Evolutionary conservation across 2,329 filamentous ascomycete genomes (phyloP).

Genomic region (Exophiala aquamarina): DNA sequence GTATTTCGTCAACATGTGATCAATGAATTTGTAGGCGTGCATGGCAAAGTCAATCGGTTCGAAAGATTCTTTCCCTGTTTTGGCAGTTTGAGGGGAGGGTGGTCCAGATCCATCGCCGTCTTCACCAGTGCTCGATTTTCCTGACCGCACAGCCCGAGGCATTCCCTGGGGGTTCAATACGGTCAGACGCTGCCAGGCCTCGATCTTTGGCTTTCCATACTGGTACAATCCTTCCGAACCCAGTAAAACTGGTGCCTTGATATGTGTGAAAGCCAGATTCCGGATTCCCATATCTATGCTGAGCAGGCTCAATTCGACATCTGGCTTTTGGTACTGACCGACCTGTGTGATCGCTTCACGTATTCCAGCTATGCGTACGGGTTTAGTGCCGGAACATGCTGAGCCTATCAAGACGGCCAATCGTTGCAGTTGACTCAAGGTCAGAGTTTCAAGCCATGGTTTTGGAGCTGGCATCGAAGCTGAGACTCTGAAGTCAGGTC

Average conservation of each 20-base stretch:
- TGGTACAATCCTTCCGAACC: background rate
- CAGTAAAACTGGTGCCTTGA: slow-evolving; percentile 33
- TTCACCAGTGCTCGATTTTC: background rate
- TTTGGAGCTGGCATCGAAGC: background rate
- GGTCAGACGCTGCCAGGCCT: slow-evolving; percentile 43
- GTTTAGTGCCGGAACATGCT: slow-evolving; percentile 60
- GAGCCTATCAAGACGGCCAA: slow-evolving; percentile 63
- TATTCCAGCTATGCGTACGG: slow-evolving; percentile 54
- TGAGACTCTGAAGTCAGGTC: too few relatives aligned
- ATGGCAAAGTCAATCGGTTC: slow-evolving; percentile 54
- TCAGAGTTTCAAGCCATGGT: slow-evolving; percentile 44
- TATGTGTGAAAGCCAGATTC: slow-evolving; percentile 73
- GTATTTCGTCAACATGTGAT: slow-evolving; percentile 48
- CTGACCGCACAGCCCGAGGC: background rate
- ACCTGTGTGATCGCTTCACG: slow-evolving; percentile 35
- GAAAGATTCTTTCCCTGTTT: slow-evolving; percentile 46
- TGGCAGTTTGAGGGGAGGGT: slow-evolving; percentile 24
- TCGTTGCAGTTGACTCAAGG: slow-evolving; percentile 55
- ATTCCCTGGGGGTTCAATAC: slow-evolving; percentile 24
- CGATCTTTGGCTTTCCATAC: slow-evolving; percentile 28
- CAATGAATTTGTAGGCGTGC: slow-evolving; percentile 57
- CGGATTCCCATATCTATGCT: slow-evolving; percentile 84
- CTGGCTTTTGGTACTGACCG: slow-evolving; percentile 3
- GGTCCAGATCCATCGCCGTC: slow-evolving; percentile 24
- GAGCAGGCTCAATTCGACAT: slow-evolving; percentile 55